These are phyloP conservation scores for Capillidium rhysosporum DNA, from an alignment of 371 early-diverging fungal genomes.

Conservation along the genomic window DNA sequence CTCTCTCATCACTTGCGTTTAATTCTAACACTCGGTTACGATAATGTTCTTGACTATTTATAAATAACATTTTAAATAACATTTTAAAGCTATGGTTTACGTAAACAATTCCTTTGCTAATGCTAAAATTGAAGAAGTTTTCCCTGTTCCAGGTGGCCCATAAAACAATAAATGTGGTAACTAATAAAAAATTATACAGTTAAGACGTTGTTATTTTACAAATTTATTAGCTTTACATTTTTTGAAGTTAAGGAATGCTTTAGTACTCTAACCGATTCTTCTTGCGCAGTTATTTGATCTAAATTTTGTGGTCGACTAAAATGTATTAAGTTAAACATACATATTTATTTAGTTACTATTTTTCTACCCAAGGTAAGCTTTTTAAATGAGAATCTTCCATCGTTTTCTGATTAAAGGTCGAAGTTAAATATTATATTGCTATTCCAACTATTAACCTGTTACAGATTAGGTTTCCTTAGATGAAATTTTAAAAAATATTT, in stretches of 20 bases:
- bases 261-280: constrained; percentile 70
- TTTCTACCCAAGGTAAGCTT: constrained; percentile 49
- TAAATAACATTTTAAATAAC: not conserved
- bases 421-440: too few relatives aligned
- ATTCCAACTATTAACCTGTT: too few relatives aligned
- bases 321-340: not conserved
- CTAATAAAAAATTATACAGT: constrained; percentile 17
- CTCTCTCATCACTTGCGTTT: constrained; percentile 99
- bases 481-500: too few relatives aligned
- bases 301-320: constrained; percentile 71
- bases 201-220: not conserved
- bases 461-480: too few relatives aligned
- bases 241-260: constrained; percentile 62
- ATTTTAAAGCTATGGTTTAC: constrained; percentile 13
- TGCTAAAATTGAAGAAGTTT: constrained; percentile 95
- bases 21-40: constrained; percentile 82
- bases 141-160: constrained; percentile 99
- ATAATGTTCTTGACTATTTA: constrained; percentile 40
- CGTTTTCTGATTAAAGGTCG: too few relatives aligned
- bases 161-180: constrained; percentile 97
- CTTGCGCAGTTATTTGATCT: constrained; percentile 73
- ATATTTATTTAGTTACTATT: constrained; percentile 30
- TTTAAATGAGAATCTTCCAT: too few relatives aligned
- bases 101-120: constrained; percentile 81
- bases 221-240: constrained; percentile 28